Evolutionary conservation across 495 filamentous ascomycete genomes (phyloP), one percentile per base, ranked within the genome.

Genomic region (Daldinia caldariorum): DNA sequence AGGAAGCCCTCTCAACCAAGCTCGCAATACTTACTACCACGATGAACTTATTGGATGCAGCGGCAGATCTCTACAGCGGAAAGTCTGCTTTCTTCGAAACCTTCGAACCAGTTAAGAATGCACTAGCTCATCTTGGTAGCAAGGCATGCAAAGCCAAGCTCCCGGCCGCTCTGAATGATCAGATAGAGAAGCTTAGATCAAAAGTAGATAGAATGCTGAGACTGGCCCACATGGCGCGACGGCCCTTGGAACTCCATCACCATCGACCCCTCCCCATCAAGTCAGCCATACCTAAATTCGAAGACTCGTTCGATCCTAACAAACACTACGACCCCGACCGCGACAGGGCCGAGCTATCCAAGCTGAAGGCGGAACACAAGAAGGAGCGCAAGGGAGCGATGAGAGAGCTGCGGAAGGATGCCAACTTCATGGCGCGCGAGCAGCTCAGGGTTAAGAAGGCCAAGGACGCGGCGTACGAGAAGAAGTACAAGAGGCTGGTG

Each of bases 311-410:
- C 88, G 93, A 94, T 78, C 95, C 94, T 12, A 87, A 92, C 83
- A 94, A 92, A 79, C 94, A 97, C 84, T 97, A 98, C 85, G 95
- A 99, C 74, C 92, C 93, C 1, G 89, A 98, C 78, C 87, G 88
- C 58, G 94, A 95, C 75, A 91, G 95, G 29, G 86, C 89, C n/a
- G 93, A 96, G 66, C 69, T 88, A 51, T 88, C 87, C 70, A 93
- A 92, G 73, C 84, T 99, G 74, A 89, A 87, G 80, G 89, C 89
- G 51, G 94, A 99, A 82, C 89, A 92, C 86, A 97, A 97, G 87
- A 88, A 90, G 73, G 95, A 99, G 85, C 85, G 86, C 78, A 99
- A 99, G 87, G 95, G 94, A 12, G 95, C 95, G 22, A 86, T 98
- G 83, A 86, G 95, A 67, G 95, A 98, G 80, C 83, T 99, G 74